These are phyloP conservation scores for Helicostylum pulchrum DNA, from an alignment of 192 early-diverging fungal genomes.

Conservation along the genomic window DNA sequence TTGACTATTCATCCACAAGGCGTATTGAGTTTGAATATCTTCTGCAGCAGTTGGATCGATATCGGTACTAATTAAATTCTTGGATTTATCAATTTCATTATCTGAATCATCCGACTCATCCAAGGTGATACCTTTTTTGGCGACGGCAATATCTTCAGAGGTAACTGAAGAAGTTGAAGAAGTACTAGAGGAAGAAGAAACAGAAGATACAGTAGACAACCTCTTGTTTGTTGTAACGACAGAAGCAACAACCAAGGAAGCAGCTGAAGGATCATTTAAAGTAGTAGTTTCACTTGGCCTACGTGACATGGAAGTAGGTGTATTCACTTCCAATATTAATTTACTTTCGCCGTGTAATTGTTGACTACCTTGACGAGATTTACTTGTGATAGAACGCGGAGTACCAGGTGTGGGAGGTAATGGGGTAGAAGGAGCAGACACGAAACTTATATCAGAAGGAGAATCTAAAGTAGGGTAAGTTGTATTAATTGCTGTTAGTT, in stretches of 20 bases:
- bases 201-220: slow-evolving; percentile 18
- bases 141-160: neutral
- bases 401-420: slow-evolving; percentile 16
- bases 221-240: neutral
- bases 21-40: slow-evolving; percentile 27
- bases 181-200: slow-evolving; percentile 1
- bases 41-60: neutral
- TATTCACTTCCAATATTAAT: neutral
- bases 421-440: slow-evolving; percentile 11
- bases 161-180: slow-evolving; percentile 2
- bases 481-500: neutral
- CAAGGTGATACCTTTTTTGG: neutral
- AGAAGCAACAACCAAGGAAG: neutral
- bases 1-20: slow-evolving; percentile 28
- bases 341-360: neutral
- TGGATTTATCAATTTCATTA: neutral
- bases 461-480: neutral
- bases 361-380: slow-evolving; percentile 7
- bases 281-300: slow-evolving; percentile 3
- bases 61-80: neutral
- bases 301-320: neutral
- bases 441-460: slow-evolving; percentile 12
- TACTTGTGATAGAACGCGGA: slow-evolving; percentile 7
- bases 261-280: slow-evolving; percentile 1
- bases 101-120: neutral